Evolutionary conservation across 2,329 filamentous ascomycete species (phyloP), one percentile per base, ranked within the genome.

Genomic region (Nakataea oryzae): DNA sequence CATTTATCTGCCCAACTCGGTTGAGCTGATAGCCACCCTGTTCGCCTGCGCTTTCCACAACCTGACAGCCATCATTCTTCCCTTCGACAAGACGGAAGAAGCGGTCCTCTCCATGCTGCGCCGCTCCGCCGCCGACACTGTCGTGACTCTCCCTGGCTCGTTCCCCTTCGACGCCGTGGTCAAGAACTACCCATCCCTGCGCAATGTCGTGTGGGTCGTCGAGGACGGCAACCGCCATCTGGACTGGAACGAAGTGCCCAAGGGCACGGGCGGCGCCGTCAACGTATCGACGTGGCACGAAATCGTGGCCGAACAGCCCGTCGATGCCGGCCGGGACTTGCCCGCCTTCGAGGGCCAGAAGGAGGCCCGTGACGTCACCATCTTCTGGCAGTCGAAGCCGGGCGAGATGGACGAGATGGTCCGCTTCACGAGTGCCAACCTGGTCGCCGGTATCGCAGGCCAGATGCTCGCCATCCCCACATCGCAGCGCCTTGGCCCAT

Each of bases 201-300:
- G 86, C 64, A 86, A 92, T 67, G 81, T 96, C 34, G 84, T 97
- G 68, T 97, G 93, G 91, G 93, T 97, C 14, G 91, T 96, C 6
- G 93, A 97, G 69, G 85, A 91, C 70, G 91, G 91, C 55, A 97
- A 87, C 77, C 85, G 86, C 68, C 93, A 97, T 72, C 89, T 99
- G 82, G 93, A 96, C 74, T 99, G 93, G 93, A 93, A 91, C 68
- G 90, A 93, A 71, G 85, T 93, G 2, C 92, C 93, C 13, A 84
- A 88, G 70, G 88, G 89, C 60, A 87, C 88, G 62, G 88, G 88
- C 21, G 84, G 88, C 63, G 86, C 82, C 65, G 80, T 96, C 64
- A 89, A 89, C 62, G 89, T 97, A 21, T 84, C 87, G n/a, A 95
- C 93, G 17, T 99, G 93, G 93, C 90, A 96, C 70, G 90, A 97